These are phyloP conservation scores for Podospora anserina DNA, from an alignment of 495 filamentous ascomycete genomes.

Conservation along the genomic window DNA sequence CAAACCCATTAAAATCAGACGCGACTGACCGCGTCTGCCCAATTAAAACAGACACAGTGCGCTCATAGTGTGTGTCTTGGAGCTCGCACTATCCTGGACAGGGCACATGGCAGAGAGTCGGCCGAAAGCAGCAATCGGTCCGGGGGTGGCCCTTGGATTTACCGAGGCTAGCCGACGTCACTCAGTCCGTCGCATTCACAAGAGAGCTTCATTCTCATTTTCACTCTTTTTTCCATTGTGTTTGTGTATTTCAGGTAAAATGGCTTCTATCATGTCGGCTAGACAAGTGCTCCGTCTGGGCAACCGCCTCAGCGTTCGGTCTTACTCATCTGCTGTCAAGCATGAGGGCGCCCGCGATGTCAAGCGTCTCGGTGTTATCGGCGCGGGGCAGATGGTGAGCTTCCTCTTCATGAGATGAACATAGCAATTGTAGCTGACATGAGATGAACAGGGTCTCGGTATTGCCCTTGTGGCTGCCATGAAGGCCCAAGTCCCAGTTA, in stretches of 20 bases:
- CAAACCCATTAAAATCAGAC: slow-evolving; percentile 4
- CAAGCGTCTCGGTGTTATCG: slow-evolving; percentile 86
- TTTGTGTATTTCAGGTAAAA: slow-evolving; percentile 18
- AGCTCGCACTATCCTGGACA: not conserved
- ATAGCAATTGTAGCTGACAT: not conserved
- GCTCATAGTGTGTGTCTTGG: not conserved
- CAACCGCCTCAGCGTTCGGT: slow-evolving; percentile 49
- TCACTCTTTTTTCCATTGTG: not conserved
- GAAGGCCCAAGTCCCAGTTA: slow-evolving; percentile 79
- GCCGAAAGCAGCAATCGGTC: not conserved
- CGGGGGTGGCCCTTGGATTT: not conserved
- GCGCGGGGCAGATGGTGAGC: slow-evolving; percentile 90
- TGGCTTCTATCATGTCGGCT: slow-evolving; percentile 36
- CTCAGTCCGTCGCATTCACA: slow-evolving; percentile 9
- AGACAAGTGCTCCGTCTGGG: slow-evolving; percentile 35
- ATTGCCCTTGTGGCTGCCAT: slow-evolving; percentile 93
- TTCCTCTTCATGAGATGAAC: slow-evolving; percentile 8
- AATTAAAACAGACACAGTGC: not conserved
- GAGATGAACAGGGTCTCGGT: slow-evolving; percentile 71
- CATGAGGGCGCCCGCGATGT: slow-evolving; percentile 63
- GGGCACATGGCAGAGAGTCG: not conserved
- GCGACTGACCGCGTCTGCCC: not conserved
- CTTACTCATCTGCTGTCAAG: slow-evolving; percentile 41
- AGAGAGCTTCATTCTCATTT: not conserved
- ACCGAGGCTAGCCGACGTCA: slow-evolving; percentile 11